Evolutionary conservation across 495 filamentous ascomycete species (phyloP), one percentile per base, ranked within the genome.

Genomic region (Neurospora sp.): DNA sequence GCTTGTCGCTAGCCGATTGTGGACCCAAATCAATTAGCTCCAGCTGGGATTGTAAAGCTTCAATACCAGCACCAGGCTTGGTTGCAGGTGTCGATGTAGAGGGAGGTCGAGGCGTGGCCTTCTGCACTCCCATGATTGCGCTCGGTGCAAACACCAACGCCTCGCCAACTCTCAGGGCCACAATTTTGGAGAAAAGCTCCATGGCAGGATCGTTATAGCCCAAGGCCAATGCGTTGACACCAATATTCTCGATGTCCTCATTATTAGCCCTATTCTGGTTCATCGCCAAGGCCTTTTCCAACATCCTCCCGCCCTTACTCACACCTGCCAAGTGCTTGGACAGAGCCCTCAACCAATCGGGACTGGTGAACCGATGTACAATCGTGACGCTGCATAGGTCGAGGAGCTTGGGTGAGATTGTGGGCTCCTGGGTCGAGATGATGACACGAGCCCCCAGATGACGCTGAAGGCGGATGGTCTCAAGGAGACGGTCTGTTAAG

Each of bases 371-470:
- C 16, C 90, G 85, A 78, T 96, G 93, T 0, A 94, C 88, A 72
- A 95, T 86, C 0, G 90, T 92, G 23, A 91, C 82, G n/a, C 87
- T 90, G 78, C 89, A 93, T 8, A 95, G 85, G 73, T 91, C 91
- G 0, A 95, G 83, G 3, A 95, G 86, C 35, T 82, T 80, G 0
- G 89, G 87, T 0, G 90, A 91, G 48, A 95, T 88, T 0, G 92
- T 94, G 0, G 93, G 93, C 74, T 95, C 93, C 76, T 96, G 92
- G 0, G 93, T 95, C 0, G 92, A 89, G 39, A 94, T 90, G 44
- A 95, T 73, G 16, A 94, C 82, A 1, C 92, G 86, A 0, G 87
- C 83, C 5, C 84, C 92, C 0, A 90, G 79, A 77, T 94, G 92
- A 10, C 92, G 89, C 76, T 94, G 91, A 54, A 89, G 84, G 5